A percentile compares a stretch with the other conserved stretches of the same genome.
These are phyloP conservation scores for Catharanthus roseus DNA, from an alignment of 257 asterid genomes.

Conservation along the genomic window DNA sequence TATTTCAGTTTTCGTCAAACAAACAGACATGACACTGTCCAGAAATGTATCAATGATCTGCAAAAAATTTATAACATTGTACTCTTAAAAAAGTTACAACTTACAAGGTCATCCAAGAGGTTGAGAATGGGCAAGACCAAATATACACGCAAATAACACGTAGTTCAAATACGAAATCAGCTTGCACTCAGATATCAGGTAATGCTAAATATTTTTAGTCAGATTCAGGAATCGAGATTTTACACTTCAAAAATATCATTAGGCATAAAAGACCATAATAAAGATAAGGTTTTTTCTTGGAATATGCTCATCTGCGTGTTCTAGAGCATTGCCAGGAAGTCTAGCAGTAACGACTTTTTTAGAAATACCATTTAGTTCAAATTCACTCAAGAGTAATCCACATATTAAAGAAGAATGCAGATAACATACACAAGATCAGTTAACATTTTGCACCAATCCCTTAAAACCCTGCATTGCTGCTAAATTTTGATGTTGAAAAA, in stretches of 20 bases:
- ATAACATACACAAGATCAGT: not conserved
- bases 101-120: not conserved
- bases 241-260: not conserved
- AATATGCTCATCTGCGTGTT: not conserved
- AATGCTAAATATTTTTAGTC: not conserved
- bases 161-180: not conserved
- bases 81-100: not conserved
- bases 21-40: conserved; percentile 90
- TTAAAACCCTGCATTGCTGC: not conserved
- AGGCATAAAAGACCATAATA: not conserved
- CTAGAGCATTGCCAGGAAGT: not conserved
- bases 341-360: no score
- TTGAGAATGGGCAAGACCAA: not conserved
- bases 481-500: not conserved
- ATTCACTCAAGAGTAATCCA: not conserved
- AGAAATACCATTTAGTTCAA: not conserved
- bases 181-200: not conserved
- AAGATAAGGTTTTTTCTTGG: not conserved
- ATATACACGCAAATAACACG: not conserved
- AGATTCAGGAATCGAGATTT: not conserved
- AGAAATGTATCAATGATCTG: conserved; percentile 76
- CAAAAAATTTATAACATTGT: conserved; percentile 15
- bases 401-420: not conserved
- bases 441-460: not conserved
- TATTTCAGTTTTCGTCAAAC: conserved; percentile 80